Evolutionary conservation across 2,329 filamentous ascomycete genomes (phyloP).

Genomic region (Aspergillus sp.): DNA sequence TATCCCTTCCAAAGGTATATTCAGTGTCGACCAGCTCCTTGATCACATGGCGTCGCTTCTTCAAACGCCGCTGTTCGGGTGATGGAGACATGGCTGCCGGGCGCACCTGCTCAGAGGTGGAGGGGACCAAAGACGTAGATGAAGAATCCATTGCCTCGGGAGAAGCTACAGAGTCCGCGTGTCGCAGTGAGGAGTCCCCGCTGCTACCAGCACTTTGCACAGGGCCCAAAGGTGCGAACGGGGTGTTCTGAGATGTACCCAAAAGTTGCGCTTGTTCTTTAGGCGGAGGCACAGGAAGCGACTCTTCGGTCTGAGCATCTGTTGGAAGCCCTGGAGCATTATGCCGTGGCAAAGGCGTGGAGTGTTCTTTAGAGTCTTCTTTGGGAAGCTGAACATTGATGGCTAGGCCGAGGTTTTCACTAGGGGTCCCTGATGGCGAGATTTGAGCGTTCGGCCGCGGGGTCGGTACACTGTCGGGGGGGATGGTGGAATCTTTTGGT

Average conservation of each 20-base stretch:
- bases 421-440: constrained; percentile 23
- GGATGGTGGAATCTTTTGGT: not conserved
- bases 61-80: constrained; percentile 57
- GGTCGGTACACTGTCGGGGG: constrained; percentile 22
- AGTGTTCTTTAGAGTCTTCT: constrained; percentile 22
- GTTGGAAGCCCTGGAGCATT: constrained; percentile 12
- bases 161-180: constrained; percentile 27
- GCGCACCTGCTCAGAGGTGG: constrained; percentile 26
- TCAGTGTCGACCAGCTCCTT: constrained; percentile 94
- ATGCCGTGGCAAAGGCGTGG: constrained; percentile 36
- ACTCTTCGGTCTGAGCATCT: constrained; percentile 13
- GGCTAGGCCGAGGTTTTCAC: constrained; percentile 43
- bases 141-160: constrained; percentile 35
- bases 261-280: constrained; percentile 12
- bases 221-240: constrained; percentile 19
- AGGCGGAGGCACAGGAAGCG: not conserved
- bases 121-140: constrained; percentile 35
- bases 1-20: constrained; percentile 84
- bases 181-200: constrained; percentile 37
- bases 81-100: constrained; percentile 30
- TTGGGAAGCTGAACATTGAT: constrained; percentile 39
- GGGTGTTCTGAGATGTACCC: constrained; percentile 10
- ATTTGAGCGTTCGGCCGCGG: constrained; percentile 21
- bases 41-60: constrained; percentile 78
- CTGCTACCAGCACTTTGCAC: constrained; percentile 33